Percentiles rank a stretch among this genome's conserved stretches.
phyloP scores from a whole-genome alignment of 2,329 filamentous ascomycete genomes.

The Byssochlamys sp. region DNA sequence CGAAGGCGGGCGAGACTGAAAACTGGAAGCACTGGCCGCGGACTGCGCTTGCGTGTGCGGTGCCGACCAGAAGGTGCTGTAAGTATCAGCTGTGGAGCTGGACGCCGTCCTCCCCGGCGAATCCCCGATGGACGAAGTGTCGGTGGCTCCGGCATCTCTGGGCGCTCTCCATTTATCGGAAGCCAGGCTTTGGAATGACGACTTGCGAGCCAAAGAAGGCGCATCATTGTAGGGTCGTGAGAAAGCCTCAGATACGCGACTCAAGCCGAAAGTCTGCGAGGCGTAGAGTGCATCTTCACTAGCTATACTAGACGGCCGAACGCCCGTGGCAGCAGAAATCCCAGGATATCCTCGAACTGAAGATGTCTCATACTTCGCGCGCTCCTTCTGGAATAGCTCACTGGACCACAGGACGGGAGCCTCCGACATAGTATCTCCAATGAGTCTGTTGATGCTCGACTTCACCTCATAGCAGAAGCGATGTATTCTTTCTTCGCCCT shows the following conservation, averaged over 20 bases:
- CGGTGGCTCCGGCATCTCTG: slow-evolving; percentile 51
- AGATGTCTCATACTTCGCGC: slow-evolving; percentile 31
- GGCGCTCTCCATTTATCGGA: slow-evolving; percentile 54
- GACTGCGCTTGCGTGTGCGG: slow-evolving; percentile 61
- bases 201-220: slow-evolving; percentile 42
- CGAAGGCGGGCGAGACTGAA: slow-evolving; percentile 36
- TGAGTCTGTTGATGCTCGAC: slow-evolving; percentile 72
- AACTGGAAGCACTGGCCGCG: slow-evolving; percentile 53
- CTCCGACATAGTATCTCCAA: slow-evolving; percentile 73
- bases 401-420: slow-evolving; percentile 88
- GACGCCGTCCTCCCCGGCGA: slow-evolving; percentile 58
- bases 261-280: slow-evolving; percentile 17
- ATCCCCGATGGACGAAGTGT: slow-evolving; percentile 52
- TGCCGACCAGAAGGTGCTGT: slow-evolving; percentile 80
- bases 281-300: slow-evolving; percentile 32
- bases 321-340: slow-evolving; percentile 36
- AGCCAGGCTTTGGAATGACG: slow-evolving; percentile 61
- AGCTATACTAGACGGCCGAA: slow-evolving; percentile 35
- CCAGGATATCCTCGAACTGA: slow-evolving; percentile 27
- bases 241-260: slow-evolving; percentile 21
- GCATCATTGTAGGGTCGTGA: slow-evolving; percentile 25
- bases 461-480: slow-evolving; percentile 85
- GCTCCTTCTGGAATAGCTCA: slow-evolving; percentile 71
- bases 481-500: slow-evolving; percentile 88
- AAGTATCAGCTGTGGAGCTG: slow-evolving; percentile 61